Evolutionary conservation across 2,329 filamentous ascomycete genomes (phyloP).

Genomic region (Balansia obtecta): DNA sequence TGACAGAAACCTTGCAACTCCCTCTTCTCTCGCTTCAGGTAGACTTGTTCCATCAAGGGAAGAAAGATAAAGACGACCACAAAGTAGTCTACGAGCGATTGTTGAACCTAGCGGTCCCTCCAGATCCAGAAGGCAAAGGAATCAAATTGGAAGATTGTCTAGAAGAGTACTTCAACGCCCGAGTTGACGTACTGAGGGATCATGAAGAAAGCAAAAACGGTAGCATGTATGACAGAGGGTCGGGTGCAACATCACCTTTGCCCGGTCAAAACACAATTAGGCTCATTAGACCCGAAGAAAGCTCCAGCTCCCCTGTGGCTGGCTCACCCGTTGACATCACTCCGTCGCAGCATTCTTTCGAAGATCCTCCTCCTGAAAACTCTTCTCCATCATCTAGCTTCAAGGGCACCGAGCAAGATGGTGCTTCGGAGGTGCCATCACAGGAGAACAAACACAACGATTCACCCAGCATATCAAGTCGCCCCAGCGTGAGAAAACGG

Average conservation of each 20-base stretch:
- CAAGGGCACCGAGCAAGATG: not conserved
- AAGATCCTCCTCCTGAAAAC: not conserved
- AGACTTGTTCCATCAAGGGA: constrained; percentile 87
- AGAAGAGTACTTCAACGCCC: constrained; percentile 89
- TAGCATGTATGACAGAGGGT: constrained; percentile 15
- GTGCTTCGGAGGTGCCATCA: not conserved
- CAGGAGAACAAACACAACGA: not conserved
- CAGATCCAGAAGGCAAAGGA: constrained; percentile 54
- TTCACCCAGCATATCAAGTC: constrained; percentile 1
- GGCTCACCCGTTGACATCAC: constrained; percentile 19
- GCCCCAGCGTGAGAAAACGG: constrained; percentile 26
- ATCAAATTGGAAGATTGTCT: constrained; percentile 83
- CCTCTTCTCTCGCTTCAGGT: constrained; percentile 85
- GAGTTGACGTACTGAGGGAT: constrained; percentile 77
- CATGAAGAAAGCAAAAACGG: constrained; percentile 40
- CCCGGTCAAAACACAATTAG: constrained; percentile 21
- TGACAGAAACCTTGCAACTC: constrained; percentile 78
- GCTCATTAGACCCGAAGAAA: constrained; percentile 21
- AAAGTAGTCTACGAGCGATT: constrained; percentile 88
- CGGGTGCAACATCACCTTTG: constrained; percentile 14
- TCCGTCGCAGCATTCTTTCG: constrained; percentile 9
- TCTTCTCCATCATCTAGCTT: not conserved
- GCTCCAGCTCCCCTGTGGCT: constrained; percentile 21
- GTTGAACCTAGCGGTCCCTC: constrained; percentile 80
- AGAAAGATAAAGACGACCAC: constrained; percentile 77